A percentile compares a stretch with the other conserved stretches of the same genome.
Evolutionary conservation across 768 basidiomycete species (phyloP).

Genomic region (Serendipita indica): DNA sequence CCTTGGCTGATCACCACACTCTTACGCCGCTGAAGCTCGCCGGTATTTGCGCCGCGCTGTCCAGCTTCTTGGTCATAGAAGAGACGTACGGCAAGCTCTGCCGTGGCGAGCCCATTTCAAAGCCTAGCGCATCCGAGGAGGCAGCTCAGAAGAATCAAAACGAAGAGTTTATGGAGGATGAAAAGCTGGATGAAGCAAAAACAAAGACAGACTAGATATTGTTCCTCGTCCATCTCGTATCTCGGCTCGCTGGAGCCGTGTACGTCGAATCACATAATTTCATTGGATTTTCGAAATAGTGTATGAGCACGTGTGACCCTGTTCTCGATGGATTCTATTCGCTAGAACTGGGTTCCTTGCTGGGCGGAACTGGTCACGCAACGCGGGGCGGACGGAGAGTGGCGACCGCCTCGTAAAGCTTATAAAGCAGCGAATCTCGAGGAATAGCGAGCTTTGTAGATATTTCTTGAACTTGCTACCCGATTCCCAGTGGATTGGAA

Average conservation of each 20-base stretch:
- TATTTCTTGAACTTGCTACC: not conserved
- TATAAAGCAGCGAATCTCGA: not conserved
- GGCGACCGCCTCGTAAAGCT: not conserved
- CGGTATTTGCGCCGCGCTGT: not conserved
- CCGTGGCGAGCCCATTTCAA: conserved; percentile 1
- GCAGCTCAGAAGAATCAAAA: not conserved
- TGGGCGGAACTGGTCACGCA: not conserved
- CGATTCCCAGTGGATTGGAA: not conserved
- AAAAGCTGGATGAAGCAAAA: not conserved
- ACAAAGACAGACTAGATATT: no score
- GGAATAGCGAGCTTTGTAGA: not conserved
- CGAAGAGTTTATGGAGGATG: not conserved
- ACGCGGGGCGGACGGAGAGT: not conserved
- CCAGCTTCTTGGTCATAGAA: not conserved
- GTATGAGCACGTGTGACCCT: not conserved
- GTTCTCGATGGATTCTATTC: not conserved
- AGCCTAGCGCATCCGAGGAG: not conserved
- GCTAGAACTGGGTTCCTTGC: not conserved
- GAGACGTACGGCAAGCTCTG: not conserved
- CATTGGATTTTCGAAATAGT: not conserved
- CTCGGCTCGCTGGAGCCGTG: no score
- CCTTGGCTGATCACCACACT: not conserved
- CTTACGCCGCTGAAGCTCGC: not conserved
- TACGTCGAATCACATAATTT: not conserved
- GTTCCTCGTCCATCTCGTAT: no score